Percentiles rank a stretch among this genome's conserved stretches.
phyloP scores from a whole-genome alignment of 331 rosid species.

The Prunus yedoensis region DNA sequence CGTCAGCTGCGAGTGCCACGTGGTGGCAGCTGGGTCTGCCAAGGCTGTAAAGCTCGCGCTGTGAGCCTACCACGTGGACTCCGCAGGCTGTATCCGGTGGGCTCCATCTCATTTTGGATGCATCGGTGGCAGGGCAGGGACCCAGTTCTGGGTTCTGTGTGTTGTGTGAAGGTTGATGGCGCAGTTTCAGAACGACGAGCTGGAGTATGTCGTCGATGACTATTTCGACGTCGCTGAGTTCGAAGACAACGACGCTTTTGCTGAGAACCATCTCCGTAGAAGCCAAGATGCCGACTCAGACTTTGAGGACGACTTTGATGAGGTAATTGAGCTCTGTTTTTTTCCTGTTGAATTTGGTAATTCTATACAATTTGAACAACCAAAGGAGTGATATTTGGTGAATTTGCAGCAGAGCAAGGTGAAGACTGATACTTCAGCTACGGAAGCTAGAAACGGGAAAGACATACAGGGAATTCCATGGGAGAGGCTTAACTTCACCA shows the following conservation, averaged over 20 bases:
- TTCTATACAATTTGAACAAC: too few relatives aligned
- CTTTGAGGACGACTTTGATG: constrained; percentile 54
- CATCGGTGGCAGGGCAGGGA: neutral
- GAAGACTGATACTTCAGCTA: constrained; percentile 78
- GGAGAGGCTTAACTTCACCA: constrained; percentile 77
- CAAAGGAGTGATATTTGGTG: neutral
- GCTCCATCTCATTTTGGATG: neutral
- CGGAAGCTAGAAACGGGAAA: constrained; percentile 76
- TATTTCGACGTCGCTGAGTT: constrained; percentile 44
- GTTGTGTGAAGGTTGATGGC: constrained; percentile 43
- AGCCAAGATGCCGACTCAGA: constrained; percentile 44
- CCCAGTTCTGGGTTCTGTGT: too few relatives aligned
- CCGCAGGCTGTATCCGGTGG: neutral
- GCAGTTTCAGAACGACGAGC: constrained; percentile 60
- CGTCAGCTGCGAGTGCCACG: neutral
- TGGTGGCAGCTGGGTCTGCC: constrained; percentile 16
- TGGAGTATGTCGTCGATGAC: constrained; percentile 49
- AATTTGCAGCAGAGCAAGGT: constrained; percentile 51
- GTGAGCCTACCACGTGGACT: constrained; percentile 19
- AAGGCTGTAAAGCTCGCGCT: neutral
- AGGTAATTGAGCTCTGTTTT: constrained; percentile 42
- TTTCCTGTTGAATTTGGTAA: neutral
- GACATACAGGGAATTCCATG: constrained; percentile 96
- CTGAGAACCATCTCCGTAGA: constrained; percentile 16
- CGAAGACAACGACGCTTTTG: constrained; percentile 35